Base-by-base conservation (phyloP, 331 rosid genomes). In the Erythrophleum ivorense region DNA sequence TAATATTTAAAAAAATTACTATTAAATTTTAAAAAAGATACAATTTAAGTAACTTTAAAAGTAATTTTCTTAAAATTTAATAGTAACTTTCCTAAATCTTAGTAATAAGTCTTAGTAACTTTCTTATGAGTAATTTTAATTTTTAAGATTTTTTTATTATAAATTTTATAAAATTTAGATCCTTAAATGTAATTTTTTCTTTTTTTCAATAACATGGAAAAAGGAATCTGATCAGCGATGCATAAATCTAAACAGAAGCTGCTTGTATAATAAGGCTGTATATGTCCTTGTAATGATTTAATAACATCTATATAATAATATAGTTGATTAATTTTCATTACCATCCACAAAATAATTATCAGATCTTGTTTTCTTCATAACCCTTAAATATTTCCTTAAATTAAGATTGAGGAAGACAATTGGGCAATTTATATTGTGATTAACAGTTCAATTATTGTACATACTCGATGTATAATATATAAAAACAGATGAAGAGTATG, bases 181-280 rank as follows among this genome's bases (percentile, higher is more conserved):
- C 29, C 1, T 24, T 24, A 24, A 24, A 24, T 24, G 29, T 24
- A 24, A 24, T 24, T 24, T 24, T 24, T 24, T 1, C 29, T 24
- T 24, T 36, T 15, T 36, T 34, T 0, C 4, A 0, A 64, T 14
- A 19, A 64, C 46, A 34, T 9, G 14, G 21, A 33, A 64, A 36
- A 6, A 7, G 21, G 71, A 66, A 66, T 66, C 72, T 16, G 38
- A 66, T 38, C 29, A 7, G 13, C 6, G 6, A 34, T 7, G 7
- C 11, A 64, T 64, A 36, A 34, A 24, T 64, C 71, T 64, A 36
- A 64, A 63, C 15, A 64, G 48, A 64, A 66, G 29, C 29, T 66
- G 10, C 50, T 65, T 21, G 21, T 66, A 11, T 24, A 24, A 24
- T 24, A 24, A 24, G 29, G 29, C 29, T 24, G 1, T 24, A 24